Conservation (phyloP, 306 rosid genomes). For the Cicer yamashitae region DNA sequence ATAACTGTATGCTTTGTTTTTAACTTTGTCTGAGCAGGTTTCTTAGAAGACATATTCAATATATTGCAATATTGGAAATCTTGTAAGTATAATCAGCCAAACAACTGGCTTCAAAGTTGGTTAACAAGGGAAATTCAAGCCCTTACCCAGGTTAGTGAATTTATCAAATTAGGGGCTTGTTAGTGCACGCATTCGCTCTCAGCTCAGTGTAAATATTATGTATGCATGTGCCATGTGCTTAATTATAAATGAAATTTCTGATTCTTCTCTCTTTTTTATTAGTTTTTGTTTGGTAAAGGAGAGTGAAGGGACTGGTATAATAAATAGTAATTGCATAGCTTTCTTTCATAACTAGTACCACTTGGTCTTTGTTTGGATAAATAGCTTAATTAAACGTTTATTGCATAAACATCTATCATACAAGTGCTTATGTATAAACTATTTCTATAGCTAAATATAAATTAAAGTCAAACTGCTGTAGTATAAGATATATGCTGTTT, state of each 20-base stretch:
- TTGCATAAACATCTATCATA: too few relatives aligned
- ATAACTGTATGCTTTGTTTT: background rate
- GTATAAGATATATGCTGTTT: too few relatives aligned
- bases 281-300: slow-evolving; percentile 3
- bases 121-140: slow-evolving; percentile 91
- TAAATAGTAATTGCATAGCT: background rate
- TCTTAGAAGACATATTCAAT: slow-evolving; percentile 66
- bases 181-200: slow-evolving; percentile 13
- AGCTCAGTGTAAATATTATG: background rate
- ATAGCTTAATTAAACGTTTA: too few relatives aligned
- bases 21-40: slow-evolving; percentile 57
- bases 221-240: too few relatives aligned
- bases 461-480: too few relatives aligned
- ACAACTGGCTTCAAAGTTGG: slow-evolving; percentile 79
- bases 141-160: slow-evolving; percentile 66
- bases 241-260: background rate
- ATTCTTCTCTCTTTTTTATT: background rate
- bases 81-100: slow-evolving; percentile 65
- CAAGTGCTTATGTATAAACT: too few relatives aligned
- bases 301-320: background rate
- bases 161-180: slow-evolving; percentile 29
- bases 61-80: slow-evolving; percentile 70
- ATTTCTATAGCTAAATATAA: too few relatives aligned
- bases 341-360: slow-evolving; percentile 22
- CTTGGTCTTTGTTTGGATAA: too few relatives aligned